Conservation (phyloP, 805 yeast genomes). For the Candida nanaspora region DNA sequence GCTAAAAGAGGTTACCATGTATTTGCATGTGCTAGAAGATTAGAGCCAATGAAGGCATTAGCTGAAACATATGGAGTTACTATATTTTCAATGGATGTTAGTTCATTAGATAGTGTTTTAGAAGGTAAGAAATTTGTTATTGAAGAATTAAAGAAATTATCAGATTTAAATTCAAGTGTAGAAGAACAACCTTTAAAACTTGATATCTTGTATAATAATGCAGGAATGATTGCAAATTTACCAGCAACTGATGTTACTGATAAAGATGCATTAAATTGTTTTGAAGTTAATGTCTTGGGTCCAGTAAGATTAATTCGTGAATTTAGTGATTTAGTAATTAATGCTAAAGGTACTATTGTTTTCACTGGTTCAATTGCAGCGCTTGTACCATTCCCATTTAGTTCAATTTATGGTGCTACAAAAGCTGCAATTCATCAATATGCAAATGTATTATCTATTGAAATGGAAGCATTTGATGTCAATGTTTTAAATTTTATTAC, state of each 20-base stretch:
- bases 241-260: conserved; percentile 65
- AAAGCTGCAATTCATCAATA: conserved; percentile 76
- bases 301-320: conserved; percentile 59
- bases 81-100: conserved; percentile 51
- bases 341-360: conserved; percentile 55
- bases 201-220: conserved; percentile 66
- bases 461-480: conserved; percentile 66
- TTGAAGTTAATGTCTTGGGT: conserved; percentile 64
- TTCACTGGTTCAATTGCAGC: conserved; percentile 75
- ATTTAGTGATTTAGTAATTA: conserved; percentile 45
- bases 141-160: conserved; percentile 5
- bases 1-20: conserved; percentile 41
- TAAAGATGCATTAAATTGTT: conserved; percentile 41
- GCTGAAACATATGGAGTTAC: conserved; percentile 33
- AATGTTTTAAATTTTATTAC: conserved; percentile 63
- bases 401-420: conserved; percentile 55
- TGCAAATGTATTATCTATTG: conserved; percentile 55
- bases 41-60: conserved; percentile 51
- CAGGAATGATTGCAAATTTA: conserved; percentile 50
- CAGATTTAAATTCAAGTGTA: not conserved
- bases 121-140: conserved; percentile 36
- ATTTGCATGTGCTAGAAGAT: conserved; percentile 68
- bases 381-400: conserved; percentile 60
- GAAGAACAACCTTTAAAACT: too few species aligned
- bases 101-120: conserved; percentile 39